Evolutionary conservation across 2,329 filamentous ascomycete species (phyloP), one percentile per base, ranked within the genome.

Genomic region (Alternaria novae-zelandiae): DNA sequence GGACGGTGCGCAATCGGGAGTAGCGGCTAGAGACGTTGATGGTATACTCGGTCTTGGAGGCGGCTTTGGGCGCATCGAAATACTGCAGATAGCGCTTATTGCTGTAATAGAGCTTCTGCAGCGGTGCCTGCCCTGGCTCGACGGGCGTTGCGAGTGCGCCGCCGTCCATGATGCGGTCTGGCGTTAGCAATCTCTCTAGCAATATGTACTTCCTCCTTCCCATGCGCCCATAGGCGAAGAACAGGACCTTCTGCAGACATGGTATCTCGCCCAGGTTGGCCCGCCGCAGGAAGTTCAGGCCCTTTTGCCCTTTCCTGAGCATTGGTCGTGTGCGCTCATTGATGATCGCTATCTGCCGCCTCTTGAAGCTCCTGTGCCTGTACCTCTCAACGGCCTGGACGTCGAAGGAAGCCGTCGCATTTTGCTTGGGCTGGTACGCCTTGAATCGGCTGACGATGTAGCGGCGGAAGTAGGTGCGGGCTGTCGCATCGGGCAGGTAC

Each of bases 401-500:
- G 26, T 56, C 61, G 15, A 63, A 45, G 2, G 72, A 61, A 15
- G 68, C 49, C 0, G 70, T 71, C 3, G 70, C 72, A 59, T 74
- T 70, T 9, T 71, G 53, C n/a, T 20, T 28, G 26, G 79, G 75
- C 66, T 78, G 74, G 66, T 82, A 80, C 28, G 82, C 78, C 55
- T 83, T 82, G 76, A 86, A 89, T 65, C 84, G 81, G 36, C 72
- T 66, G 32, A 85, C 65, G 47, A 86, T 78, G 74, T 87, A 81
- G 55, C 80, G 70, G 61, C 80, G 81, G 74, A 87, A 81, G 77
- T 85, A 86, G 30, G 68, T 57, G 66, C 85, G 83, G 43, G 87
- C 86, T 61, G 82, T 77, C 2, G 85, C 81, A 71, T 90, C 87
- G 26, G 88, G 87, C 43, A 90, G 84, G 70, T 90, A 90, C 59